phyloP scores from a whole-genome alignment of 164 flowering plant species.

The Tinospora cordifolia region DNA sequence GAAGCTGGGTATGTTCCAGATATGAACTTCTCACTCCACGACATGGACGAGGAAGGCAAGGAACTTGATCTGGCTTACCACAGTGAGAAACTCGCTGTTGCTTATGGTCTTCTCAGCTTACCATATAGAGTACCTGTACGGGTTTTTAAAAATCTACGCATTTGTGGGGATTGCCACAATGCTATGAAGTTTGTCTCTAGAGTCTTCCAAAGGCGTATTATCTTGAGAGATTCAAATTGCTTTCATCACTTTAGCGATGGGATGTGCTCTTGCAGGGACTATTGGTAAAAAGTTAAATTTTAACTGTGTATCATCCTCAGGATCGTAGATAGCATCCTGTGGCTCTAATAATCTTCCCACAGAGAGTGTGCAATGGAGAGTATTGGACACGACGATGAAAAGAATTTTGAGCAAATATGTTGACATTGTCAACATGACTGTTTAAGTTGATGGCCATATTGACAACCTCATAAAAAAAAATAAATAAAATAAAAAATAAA shows the following conservation, averaged over 20 bases:
- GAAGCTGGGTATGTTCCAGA: conserved; percentile 76
- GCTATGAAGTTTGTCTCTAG: conserved; percentile 64
- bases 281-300: conserved; percentile 48
- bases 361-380: background rate
- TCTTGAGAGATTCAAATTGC: conserved; percentile 75
- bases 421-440: no score
- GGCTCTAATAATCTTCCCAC: background rate
- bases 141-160: conserved; percentile 79
- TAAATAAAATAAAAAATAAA: no score
- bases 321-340: background rate
- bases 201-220: conserved; percentile 45
- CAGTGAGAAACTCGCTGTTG: conserved; percentile 80
- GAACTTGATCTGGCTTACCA: conserved; percentile 73
- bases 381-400: background rate
- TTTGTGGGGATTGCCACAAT: conserved; percentile 85
- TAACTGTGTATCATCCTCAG: background rate
- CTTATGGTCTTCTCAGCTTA: conserved; percentile 56
- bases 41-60: conserved; percentile 67
- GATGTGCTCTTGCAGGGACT: conserved; percentile 67
- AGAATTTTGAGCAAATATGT: background rate
- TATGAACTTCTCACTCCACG: conserved; percentile 60
- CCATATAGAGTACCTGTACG: conserved; percentile 56
- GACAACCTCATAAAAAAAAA: no score
- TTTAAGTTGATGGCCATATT: no score
- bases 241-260: conserved; percentile 83